These are phyloP conservation scores for Colletotrichum melonis DNA, from an alignment of 2,329 filamentous ascomycete species.

Conservation along the genomic window DNA sequence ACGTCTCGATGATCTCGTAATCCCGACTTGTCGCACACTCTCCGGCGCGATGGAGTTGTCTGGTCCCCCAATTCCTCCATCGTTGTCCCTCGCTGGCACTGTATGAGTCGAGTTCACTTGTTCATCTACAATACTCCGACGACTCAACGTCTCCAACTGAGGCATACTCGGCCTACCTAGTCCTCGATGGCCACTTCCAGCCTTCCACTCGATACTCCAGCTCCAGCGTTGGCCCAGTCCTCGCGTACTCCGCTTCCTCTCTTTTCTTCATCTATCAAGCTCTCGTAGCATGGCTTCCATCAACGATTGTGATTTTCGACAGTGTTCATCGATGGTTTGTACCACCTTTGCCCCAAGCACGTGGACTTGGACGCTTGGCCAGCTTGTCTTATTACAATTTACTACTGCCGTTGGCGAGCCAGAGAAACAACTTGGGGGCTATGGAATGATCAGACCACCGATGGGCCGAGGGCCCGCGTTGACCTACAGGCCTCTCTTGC, in stretches of 20 bases:
- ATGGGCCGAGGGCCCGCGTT: background rate
- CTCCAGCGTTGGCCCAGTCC: background rate
- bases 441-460: slow-evolving; percentile 6
- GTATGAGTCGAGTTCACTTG: background rate
- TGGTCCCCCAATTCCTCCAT: background rate
- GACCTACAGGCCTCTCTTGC: background rate
- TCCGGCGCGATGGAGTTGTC: background rate
- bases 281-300: background rate
- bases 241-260: background rate
- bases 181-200: background rate
- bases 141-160: background rate
- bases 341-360: background rate
- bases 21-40: background rate
- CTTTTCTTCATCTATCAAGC: background rate
- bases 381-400: background rate
- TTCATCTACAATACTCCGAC: background rate
- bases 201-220: background rate
- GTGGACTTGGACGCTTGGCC: background rate
- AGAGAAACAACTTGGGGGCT: background rate
- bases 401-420: background rate
- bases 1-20: background rate
- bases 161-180: background rate
- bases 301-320: background rate
- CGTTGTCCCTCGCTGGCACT: background rate
- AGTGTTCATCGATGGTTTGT: background rate